Base-by-base conservation (phyloP, 148 eudicot species). In the Diospyros kaki region DNA sequence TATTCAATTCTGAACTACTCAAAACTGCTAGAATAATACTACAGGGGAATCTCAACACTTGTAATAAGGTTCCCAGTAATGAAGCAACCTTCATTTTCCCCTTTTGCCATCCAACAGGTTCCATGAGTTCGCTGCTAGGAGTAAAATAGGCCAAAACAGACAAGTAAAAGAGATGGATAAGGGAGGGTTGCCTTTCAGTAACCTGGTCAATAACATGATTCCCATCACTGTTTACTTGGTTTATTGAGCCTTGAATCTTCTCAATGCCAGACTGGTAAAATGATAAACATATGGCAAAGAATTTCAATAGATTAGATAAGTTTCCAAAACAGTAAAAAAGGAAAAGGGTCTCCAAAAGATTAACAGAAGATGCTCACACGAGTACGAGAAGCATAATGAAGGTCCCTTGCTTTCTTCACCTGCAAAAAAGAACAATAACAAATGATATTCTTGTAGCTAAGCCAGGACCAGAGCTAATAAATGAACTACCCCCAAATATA, bases 121-220 rank as follows among this genome's bases (percentile, higher is more conserved):
- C 54, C 58, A 41, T 1, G 39, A 45, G 28, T 58, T 58, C 15
- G 40, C 15, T 73, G 5, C 13, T 42, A 59, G 11, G 28, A 66
- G 44, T 58, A 0, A 17, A 58, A 40, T 45, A 43, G 39, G 42
- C 18, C 14, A 54, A 10, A n/a, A 9, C 4, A 69, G 11, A 56
- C 51, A 54, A 70, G 46, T 9, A 51, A 11, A 7, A 9, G 4
- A 45, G 1, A 28, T 10, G 9, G 11, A 15, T 9, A 65, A 48
- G 46, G 54, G 54, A 18, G 28, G 28, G 28, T 28, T 28, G 28
- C 28, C 28, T 74, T 50, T 18, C 50, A 61, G 55, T 56, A 69
- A 80, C 82, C 82, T 80, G 39, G 63, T 80, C 82, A 2, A 46
- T 69, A 18, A 38, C 75, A 63, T 55, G 68, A 38, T 66, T 56